Conservation (phyloP, 805 yeast species). For the Saccharomycopsis schoenii region DNA sequence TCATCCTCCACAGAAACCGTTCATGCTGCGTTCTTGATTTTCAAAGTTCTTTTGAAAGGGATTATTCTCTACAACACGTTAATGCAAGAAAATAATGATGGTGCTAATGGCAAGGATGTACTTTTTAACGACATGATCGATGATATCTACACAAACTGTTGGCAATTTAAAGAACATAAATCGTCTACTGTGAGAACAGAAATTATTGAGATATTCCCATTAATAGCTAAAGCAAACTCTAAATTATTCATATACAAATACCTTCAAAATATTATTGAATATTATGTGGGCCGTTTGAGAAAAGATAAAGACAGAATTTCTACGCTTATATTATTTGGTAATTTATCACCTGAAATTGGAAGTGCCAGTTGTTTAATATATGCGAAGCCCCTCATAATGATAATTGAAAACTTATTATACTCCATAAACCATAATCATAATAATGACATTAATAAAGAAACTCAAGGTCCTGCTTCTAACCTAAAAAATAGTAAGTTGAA, state of each 20-base stretch:
- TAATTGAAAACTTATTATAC: constrained; percentile 12
- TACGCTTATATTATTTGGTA: constrained; percentile 74
- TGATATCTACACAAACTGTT: constrained; percentile 10
- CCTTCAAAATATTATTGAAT: constrained; percentile 67
- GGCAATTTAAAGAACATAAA: constrained; percentile 65
- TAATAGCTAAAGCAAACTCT: constrained; percentile 70
- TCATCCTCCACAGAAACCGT: constrained; percentile 9
- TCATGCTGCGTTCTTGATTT: constrained; percentile 15
- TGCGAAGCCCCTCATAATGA: constrained; percentile 10
- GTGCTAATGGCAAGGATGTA: not conserved
- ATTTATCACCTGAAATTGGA: constrained; percentile 26
- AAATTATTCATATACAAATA: constrained; percentile 69
- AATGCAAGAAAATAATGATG: not conserved
- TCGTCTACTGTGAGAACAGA: constrained; percentile 70
- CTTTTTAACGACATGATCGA: constrained; percentile 11
- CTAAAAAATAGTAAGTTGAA: not conserved
- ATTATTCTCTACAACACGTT: constrained; percentile 4
- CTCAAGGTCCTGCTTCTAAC: not conserved
- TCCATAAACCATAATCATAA: constrained; percentile 1
- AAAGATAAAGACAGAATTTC: constrained; percentile 67
- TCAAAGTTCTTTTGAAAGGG: constrained; percentile 11
- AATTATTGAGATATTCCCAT: constrained; percentile 74
- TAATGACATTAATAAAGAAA: not conserved
- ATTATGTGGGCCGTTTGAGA: constrained; percentile 69
- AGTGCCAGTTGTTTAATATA: constrained; percentile 9